Base-by-base conservation (phyloP, 371 early-diverging fungal genomes). In the Actinomortierella wolfii region DNA sequence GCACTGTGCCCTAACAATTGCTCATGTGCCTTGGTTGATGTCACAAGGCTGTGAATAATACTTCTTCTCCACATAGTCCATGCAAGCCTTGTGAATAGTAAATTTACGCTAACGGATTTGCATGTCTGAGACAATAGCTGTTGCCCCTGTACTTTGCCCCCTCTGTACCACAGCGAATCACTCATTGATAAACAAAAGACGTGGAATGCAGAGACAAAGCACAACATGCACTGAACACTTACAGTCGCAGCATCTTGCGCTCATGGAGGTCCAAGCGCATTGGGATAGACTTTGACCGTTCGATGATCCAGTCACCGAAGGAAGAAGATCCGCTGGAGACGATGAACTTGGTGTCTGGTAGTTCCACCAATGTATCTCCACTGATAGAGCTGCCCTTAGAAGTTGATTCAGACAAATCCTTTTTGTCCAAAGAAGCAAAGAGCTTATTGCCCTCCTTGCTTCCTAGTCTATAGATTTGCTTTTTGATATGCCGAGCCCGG, bases 261-360 rank as follows among this genome's bases (percentile, higher is more conserved):
- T 98, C 98, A 43, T 87, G 81, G 47, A 90, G 61, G 28, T 89
- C 87, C 69, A 98, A 79, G 24, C 98, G 91, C 62, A 98, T 65
- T 3, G 98, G 98, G 63, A 97, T 96, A 71, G 82, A 95, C 77
- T 94, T 95, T 45, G 96, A 78, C 21, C 97, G 87, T 68, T 87
- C 90, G 48, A 80, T 78, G 76, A 94, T 91, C 87, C 91, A 92
- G 51, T 85, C 85, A 2, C 87, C 87, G 64, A 91, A 85, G 34
- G 75, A 64, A 1, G 76, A 57, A 11, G 76, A 81, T 14, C 75
- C 79, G 20, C 62, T 55, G 13, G 81, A 74, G 47, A 79, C 60
- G 29, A 66, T 79, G n/a, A 80, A 70, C 57, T 76, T 71, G 56
- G 73, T 51, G 21, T 61, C 64, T 59, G 64, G 61, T 2, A 61